These are phyloP conservation scores for Chlorella sp. DNA, from an alignment of 139 green algal species.

Conservation along the genomic window DNA sequence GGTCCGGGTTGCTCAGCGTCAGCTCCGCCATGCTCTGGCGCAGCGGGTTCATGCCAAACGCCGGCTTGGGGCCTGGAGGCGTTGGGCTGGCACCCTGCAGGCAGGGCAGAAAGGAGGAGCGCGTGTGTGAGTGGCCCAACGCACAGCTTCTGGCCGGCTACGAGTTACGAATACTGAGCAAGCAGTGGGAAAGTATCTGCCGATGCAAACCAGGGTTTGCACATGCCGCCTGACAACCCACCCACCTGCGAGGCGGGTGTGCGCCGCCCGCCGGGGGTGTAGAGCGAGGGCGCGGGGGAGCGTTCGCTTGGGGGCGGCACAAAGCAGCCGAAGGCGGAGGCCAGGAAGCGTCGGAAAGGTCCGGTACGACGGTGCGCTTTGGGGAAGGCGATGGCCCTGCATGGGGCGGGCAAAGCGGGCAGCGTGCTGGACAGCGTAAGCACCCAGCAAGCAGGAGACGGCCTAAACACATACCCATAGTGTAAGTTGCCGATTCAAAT, in stretches of 20 bases:
- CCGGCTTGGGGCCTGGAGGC: neutral
- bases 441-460: neutral
- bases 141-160: no score
- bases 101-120: neutral
- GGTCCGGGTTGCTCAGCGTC: neutral
- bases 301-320: slow-evolving; percentile 10
- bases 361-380: neutral
- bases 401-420: neutral
- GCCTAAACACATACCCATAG: no score
- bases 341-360: slow-evolving; percentile 6
- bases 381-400: slow-evolving; percentile 3
- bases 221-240: neutral
- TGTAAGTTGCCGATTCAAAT: neutral
- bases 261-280: neutral
- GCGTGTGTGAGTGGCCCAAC: no score
- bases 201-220: no score
- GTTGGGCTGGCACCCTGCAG: slow-evolving; percentile 5
- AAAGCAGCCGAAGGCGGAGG: slow-evolving; percentile 29
- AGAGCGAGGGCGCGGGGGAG: slow-evolving; percentile 15
- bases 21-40: slow-evolving; percentile 29
- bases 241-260: neutral
- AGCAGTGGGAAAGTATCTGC: no score
- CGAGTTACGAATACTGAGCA: no score
- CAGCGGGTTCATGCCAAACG: slow-evolving; percentile 30
- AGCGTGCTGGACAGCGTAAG: neutral